Evolutionary conservation across 768 basidiomycete species (phyloP), one percentile per base, ranked within the genome.

Genomic region (Heimioporus sp.): DNA sequence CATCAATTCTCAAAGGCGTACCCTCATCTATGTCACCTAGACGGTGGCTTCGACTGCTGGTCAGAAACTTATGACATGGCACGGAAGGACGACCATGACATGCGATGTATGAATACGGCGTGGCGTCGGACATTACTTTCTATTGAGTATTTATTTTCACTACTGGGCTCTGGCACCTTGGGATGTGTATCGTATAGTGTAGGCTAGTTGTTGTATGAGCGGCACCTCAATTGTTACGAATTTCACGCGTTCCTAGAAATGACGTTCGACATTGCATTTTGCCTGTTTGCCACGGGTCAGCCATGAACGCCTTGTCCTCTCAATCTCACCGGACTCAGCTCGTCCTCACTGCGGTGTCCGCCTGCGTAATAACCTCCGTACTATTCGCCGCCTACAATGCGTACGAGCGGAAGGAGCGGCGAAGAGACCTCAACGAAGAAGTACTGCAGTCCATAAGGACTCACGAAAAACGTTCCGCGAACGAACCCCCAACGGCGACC

Each of bases 281-380:
- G 32, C 15, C 8, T 9, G 16, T 28, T 10, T 11, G 36, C 31
- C 19, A 35, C 55, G 36, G 21, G 34, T 48, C 34, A 24, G 31
- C 47, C 54, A 70, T 65, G 67, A 54, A 60, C 37, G 40, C n/a
- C 10, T 45, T 66, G 37, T 57, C 60, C 20, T 44, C 51, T 28
- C 72, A 75, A 36, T 81, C 83, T 19, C 86, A 88, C 61, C 77
- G 73, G 58, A 73, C 78, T 12, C 88, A 90, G 62, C 80, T 91
- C 42, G 60, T 88, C 24, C 71, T 79, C 40, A 79, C 83, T 12
- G 88, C 87, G n/a, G 56, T 84, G 39, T 77, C 79, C 12, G 81
- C 87, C 12, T 86, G 88, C 6, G 55, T 80, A 2, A 71, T 79
- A 1, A 90, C 88, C 11, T 83, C 79, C 6, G 73, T 77, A 0